Base-by-base conservation (phyloP, 768 basidiomycete genomes). In the Termitomyces bulborhizus region DNA sequence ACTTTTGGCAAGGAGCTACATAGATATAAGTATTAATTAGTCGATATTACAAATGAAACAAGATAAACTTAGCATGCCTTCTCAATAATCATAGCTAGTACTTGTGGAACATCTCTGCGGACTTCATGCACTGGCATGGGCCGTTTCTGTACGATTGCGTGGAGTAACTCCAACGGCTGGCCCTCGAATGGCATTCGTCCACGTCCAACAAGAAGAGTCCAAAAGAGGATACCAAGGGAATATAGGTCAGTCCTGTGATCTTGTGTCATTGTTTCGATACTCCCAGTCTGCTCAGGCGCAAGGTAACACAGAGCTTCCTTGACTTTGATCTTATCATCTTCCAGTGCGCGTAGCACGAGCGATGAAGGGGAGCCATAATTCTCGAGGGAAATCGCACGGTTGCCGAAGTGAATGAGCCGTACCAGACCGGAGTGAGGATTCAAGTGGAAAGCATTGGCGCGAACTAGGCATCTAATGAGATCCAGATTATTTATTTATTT, bases 121-220 rank as follows among this genome's bases (percentile, higher is more conserved):
- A 88, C 82, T 63, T 88, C 86, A 58, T 88, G 85, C 12, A 88
- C 86, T 8, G 84, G 83, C 81, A 86, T 86, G 0, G 86, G 84
- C 13, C 84, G 69, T 60, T 84, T 86, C 63, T 87, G 85, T 24
- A 86, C 84, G 52, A 88, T 85, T 2, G 85, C 77, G 62, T 87
- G 83, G 53, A 88, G 62, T 24, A 90, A 70, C 63, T 90, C 86
- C 58, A 85, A 66, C 1, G 80, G 76, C 3, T 73, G 75, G 31
- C 83, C 83, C 63, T 84, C 82, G 52, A 83, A 83, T 0, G 80
- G 81, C 76, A 82, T 80, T 60, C 79, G 79, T 0, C 81, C 86
- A 37, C 82, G 74, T 24, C 87, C 86, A 15, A 86, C 85, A n/a
- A 88, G 73, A 3, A 88, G 70, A 9, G 85, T 86, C 86, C 86